Evolutionary conservation across 2,329 filamentous ascomycete genomes (phyloP).

Genomic region (Zasmidium cellare): DNA sequence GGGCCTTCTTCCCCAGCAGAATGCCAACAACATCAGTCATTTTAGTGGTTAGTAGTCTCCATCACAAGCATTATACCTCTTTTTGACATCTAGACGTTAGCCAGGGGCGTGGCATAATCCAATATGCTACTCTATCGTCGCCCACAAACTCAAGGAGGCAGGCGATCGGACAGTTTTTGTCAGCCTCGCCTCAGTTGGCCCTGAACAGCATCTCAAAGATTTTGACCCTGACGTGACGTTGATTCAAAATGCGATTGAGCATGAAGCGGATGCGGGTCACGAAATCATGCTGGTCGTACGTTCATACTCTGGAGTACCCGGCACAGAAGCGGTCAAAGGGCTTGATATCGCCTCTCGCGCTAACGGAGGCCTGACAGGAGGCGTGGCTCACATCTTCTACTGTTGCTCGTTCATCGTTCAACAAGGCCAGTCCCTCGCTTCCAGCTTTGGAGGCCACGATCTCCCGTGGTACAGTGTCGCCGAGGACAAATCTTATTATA

Average conservation of each 20-base stretch:
- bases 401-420: neutral
- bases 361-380: neutral
- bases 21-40: too few species aligned
- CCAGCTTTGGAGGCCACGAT: neutral
- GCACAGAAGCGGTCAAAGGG: slow-evolving; percentile 25
- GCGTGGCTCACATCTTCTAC: neutral
- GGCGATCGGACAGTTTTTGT: slow-evolving; percentile 10
- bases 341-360: slow-evolving; percentile 4
- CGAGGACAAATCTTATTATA: neutral
- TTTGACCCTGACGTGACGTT: slow-evolving; percentile 6
- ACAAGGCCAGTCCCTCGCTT: neutral
- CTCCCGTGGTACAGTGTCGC: neutral
- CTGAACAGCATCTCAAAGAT: slow-evolving; percentile 3
- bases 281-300: slow-evolving; percentile 32
- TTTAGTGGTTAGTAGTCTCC: too few species aligned
- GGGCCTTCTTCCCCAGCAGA: too few species aligned
- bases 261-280: slow-evolving; percentile 23
- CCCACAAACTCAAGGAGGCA: neutral
- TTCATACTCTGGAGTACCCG: slow-evolving; percentile 32
- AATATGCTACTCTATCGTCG: slow-evolving; percentile 1
- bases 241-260: slow-evolving; percentile 15
- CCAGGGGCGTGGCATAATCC: slow-evolving; percentile 17
- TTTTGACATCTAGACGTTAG: neutral
- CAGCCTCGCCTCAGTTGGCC: slow-evolving; percentile 6
- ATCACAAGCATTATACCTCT: too few species aligned